phyloP scores from a whole-genome alignment of 805 yeast genomes.

The Barnettozyma siamensis region DNA sequence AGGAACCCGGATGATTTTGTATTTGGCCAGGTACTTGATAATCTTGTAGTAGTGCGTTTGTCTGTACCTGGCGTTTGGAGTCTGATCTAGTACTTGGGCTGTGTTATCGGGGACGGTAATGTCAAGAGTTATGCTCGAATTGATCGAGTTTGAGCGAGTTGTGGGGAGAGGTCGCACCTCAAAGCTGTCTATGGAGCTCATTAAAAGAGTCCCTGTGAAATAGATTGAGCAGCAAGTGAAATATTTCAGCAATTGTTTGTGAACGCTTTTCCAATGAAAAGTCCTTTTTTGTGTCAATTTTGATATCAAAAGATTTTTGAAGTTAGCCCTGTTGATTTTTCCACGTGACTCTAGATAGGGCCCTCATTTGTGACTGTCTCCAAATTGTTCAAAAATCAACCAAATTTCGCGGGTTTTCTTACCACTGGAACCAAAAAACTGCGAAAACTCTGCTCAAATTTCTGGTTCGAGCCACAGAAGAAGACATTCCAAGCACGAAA shows the following conservation, averaged over 20 bases:
- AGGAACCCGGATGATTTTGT: slow-evolving; percentile 46
- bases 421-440: background rate
- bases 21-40: slow-evolving; percentile 19
- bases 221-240: too few species aligned
- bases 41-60: slow-evolving; percentile 15
- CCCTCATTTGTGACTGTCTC: background rate
- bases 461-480: slow-evolving; percentile 18
- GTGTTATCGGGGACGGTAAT: slow-evolving; percentile 1
- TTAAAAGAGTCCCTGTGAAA: too few species aligned
- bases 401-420: background rate
- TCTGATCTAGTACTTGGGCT: slow-evolving; percentile 1
- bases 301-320: too few species aligned
- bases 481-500: slow-evolving; percentile 13
- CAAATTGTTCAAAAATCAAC: background rate
- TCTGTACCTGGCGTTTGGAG: slow-evolving; percentile 12
- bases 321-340: too few species aligned
- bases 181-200: background rate
- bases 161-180: background rate
- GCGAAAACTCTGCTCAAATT: slow-evolving; percentile 3
- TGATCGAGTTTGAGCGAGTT: background rate
- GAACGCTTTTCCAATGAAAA: too few species aligned
- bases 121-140: slow-evolving; percentile 2
- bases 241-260: too few species aligned
- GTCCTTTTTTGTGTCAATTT: too few species aligned
- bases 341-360: too few species aligned